phyloP scores from a whole-genome alignment of 495 filamentous ascomycete genomes.

The Aspergillus cristatus region DNA sequence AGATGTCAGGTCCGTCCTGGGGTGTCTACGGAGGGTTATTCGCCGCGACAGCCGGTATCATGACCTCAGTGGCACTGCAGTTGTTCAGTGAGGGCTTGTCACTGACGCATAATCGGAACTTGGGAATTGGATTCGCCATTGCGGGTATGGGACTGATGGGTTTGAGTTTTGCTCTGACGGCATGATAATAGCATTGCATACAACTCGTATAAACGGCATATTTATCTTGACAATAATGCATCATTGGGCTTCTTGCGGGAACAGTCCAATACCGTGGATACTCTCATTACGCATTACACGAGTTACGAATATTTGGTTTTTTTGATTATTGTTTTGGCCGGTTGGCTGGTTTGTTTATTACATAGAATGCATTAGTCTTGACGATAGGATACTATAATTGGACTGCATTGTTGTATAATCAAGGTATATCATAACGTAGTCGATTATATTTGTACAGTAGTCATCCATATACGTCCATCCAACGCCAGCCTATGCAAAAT shows the following conservation, averaged over 20 bases:
- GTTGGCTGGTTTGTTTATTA: constrained; percentile 3
- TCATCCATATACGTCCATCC: neutral
- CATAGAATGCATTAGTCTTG: neutral
- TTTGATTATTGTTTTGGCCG: neutral
- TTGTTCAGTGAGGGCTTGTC: constrained; percentile 79
- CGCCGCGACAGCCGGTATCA: constrained; percentile 83
- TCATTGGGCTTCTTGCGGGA: no score
- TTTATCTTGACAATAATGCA: neutral
- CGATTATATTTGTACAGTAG: no score
- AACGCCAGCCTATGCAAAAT: neutral
- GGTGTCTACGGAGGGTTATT: constrained; percentile 85
- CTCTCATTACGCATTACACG: neutral
- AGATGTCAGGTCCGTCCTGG: constrained; percentile 44
- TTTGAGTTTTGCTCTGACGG: constrained; percentile 74
- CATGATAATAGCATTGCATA: constrained; percentile 18
- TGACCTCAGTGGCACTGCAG: constrained; percentile 85
- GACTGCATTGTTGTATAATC: no score
- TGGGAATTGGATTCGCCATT: constrained; percentile 82
- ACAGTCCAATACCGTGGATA: constrained; percentile 4
- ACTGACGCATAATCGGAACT: constrained; percentile 65
- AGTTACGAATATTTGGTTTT: constrained; percentile 1
- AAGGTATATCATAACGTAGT: no score
- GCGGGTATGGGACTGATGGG: constrained; percentile 86
- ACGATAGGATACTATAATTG: no score
- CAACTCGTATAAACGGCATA: neutral